These are phyloP conservation scores for Magnusiomyces tetraspermus DNA, from an alignment of 1,139 yeast species.

Conservation along the genomic window DNA sequence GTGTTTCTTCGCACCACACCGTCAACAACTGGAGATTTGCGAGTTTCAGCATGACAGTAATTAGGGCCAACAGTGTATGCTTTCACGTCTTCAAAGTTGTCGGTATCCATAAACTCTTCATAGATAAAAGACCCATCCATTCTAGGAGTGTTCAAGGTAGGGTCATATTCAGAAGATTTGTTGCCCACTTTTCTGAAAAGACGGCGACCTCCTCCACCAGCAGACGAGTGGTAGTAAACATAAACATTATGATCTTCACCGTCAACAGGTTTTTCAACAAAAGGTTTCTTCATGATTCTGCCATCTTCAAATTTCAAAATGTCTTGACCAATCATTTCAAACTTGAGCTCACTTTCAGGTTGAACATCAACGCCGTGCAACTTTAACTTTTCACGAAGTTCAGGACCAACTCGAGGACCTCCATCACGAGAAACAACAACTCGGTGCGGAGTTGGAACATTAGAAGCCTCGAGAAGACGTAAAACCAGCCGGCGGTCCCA, in stretches of 20 bases:
- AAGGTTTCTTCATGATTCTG: conserved; percentile 66
- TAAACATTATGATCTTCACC: conserved; percentile 98
- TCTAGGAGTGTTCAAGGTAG: conserved; percentile 62
- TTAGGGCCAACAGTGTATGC: conserved; percentile 92
- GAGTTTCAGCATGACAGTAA: conserved; percentile 94
- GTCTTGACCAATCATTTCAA: conserved; percentile 79
- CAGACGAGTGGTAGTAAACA: conserved; percentile 76
- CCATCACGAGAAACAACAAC: conserved; percentile 91
- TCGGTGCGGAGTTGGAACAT: conserved; percentile 82
- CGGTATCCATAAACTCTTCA: conserved; percentile 95
- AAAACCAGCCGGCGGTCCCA: conserved; percentile 96
- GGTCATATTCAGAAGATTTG: conserved; percentile 93
- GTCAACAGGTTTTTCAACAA: conserved; percentile 97
- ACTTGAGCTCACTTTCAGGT: conserved; percentile 51
- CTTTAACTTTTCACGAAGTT: conserved; percentile 46
- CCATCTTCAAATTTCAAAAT: conserved; percentile 69
- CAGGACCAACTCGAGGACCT: conserved; percentile 77
- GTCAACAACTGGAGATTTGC: conserved; percentile 97
- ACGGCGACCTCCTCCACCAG: conserved; percentile 96
- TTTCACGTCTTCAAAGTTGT: conserved; percentile 95
- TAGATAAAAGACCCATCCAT: conserved; percentile 87
- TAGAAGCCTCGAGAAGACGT: conserved; percentile 66
- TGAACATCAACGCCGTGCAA: conserved; percentile 48
- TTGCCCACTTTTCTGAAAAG: conserved; percentile 94
- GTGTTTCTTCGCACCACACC: conserved; percentile 96